Conservation (phyloP, 129 eudicot species). For the Calendula officinalis region DNA sequence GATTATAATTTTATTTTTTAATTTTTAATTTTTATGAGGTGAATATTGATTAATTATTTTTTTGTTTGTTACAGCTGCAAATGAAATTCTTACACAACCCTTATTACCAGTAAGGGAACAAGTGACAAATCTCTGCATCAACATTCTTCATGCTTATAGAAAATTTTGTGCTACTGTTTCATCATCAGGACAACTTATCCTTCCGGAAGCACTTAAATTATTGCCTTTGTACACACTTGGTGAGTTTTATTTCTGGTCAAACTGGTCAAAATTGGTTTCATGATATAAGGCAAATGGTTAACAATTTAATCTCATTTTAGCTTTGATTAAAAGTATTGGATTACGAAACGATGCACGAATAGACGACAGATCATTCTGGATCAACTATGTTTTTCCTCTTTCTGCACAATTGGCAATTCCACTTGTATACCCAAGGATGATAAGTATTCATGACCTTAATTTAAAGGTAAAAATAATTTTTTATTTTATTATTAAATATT, state of each 20-base stretch:
- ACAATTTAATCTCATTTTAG: constrained; percentile 32
- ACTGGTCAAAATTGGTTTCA: too few species aligned
- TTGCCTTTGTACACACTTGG: constrained; percentile 96
- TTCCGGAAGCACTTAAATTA: constrained; percentile 95
- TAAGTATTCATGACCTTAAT: constrained; percentile 69
- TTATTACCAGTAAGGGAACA: constrained; percentile 79
- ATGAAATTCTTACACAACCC: constrained; percentile 68
- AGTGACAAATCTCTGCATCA: constrained; percentile 76
- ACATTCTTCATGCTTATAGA: constrained; percentile 82
- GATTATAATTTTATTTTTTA: background rate
- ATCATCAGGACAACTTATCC: constrained; percentile 88
- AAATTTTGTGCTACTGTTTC: constrained; percentile 96
- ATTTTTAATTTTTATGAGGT: too few species aligned
- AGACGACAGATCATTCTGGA: constrained; percentile 89
- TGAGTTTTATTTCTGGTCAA: constrained; percentile 28
- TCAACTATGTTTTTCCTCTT: constrained; percentile 74
- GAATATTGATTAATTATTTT: background rate
- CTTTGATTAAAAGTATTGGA: constrained; percentile 76
- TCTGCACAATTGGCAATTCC: constrained; percentile 82
- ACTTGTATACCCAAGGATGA: constrained; percentile 88
- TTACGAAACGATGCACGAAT: constrained; percentile 75
- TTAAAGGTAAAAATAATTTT: constrained; percentile 45
- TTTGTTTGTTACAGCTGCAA: constrained; percentile 55
- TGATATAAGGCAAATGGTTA: background rate
- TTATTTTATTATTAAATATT: background rate